Base-by-base conservation (phyloP, 352 stramenopile species). In the Phytophthora capsici region DNA sequence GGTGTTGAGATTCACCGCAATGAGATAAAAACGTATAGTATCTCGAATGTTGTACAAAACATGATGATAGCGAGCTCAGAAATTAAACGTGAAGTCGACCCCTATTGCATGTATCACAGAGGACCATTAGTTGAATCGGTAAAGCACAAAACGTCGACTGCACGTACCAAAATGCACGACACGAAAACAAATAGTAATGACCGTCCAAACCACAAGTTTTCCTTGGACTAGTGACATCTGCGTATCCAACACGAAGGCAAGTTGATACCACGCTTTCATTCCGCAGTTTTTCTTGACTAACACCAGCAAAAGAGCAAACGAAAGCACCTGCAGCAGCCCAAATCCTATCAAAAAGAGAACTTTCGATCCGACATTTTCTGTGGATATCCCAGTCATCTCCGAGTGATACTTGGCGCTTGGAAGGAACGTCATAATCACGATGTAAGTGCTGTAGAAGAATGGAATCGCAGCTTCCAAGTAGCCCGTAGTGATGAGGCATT, bases 391-490 rank as follows among this genome's bases (percentile, higher is more conserved):
- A 14, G 47, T 28, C 7, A 74, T 44, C n/a, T 57, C 50, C 14
- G 49, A 45, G 17, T 57, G 49, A 45, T 57, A 47, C 12, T 16
- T 13, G 3, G 41, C 46, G 25, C 67, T 75, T 1, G 63, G 64
- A 5, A 75, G 47, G 1, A 48, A n/a, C 1, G 59, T 20, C 62
- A 76, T 59, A 22, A 52, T 26, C 2, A 56, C 1, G 23, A 62
- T 45, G n/a, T 37, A 66, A 4, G 19, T 55, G 3, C 20, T 53
- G 43, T 75, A 77, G 30, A 75, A 55, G 4, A 69, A 26, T 2
- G 72, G 63, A 40, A 80, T 66, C 28, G 76, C 47, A 20, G 61
- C 55, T 25, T 80, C 67, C 22, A 66, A 37, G 45, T 73, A 80
- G 48, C 73, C 63, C 6, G 67, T 47, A 4, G 74, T 48, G 5